These are phyloP conservation scores for Kodamaea suecica DNA, from an alignment of 1,139 yeast genomes.

Conservation along the genomic window DNA sequence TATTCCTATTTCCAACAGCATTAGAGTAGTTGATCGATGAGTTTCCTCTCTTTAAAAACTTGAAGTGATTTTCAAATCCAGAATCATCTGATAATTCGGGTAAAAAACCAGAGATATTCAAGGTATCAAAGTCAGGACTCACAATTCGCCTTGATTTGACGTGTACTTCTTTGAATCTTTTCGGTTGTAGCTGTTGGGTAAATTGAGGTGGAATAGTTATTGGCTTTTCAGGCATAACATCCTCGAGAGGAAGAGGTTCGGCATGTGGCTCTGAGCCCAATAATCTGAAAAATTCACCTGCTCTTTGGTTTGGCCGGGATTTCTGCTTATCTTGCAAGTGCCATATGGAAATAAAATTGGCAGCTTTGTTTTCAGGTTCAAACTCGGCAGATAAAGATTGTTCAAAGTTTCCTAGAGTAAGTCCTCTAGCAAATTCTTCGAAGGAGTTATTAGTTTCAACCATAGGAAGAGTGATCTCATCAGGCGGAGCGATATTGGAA, in stretches of 20 bases:
- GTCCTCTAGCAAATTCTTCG: conserved; percentile 35
- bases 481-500: conserved; percentile 41
- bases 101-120: conserved; percentile 38
- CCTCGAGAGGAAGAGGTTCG: not conserved
- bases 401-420: conserved; percentile 30
- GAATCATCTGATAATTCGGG: conserved; percentile 49
- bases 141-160: conserved; percentile 43
- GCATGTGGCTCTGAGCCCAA: conserved; percentile 2
- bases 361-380: conserved; percentile 25
- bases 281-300: conserved; percentile 10
- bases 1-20: conserved; percentile 21
- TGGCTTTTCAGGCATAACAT: conserved; percentile 1
- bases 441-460: conserved; percentile 35
- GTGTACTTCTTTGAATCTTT: conserved; percentile 43
- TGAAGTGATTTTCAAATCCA: conserved; percentile 43
- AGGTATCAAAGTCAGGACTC: conserved; percentile 37
- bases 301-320: conserved; percentile 14
- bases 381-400: conserved; percentile 45
- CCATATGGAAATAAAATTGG: conserved; percentile 42
- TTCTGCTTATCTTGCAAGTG: conserved; percentile 35
- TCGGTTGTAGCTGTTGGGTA: conserved; percentile 28
- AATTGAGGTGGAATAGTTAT: conserved; percentile 6
- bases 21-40: conserved; percentile 19
- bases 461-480: conserved; percentile 38
- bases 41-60: conserved; percentile 22